Conservation (phyloP, 2,329 filamentous ascomycete genomes). For the Ceratocystis albifundus region DNA sequence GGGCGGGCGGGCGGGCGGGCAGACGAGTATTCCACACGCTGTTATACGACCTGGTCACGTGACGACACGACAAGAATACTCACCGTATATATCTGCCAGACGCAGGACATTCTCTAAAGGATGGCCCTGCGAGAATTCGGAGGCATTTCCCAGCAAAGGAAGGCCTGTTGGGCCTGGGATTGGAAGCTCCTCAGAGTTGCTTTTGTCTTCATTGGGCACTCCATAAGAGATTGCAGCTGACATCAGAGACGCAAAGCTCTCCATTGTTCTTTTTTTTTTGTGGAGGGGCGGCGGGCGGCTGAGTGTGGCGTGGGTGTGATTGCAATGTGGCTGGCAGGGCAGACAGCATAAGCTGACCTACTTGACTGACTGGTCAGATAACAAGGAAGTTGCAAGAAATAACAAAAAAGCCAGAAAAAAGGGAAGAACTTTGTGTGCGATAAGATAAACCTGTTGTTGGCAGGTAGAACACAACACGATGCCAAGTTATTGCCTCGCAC, state of each 20-base stretch:
- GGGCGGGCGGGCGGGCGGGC: no score
- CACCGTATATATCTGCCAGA: slow-evolving; percentile 56
- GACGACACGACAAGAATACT: slow-evolving; percentile 24
- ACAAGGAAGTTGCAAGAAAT: background rate
- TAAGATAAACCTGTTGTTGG: no score
- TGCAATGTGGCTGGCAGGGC: background rate
- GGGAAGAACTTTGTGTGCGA: no score
- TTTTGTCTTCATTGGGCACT: background rate
- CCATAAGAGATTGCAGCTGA: slow-evolving; percentile 7
- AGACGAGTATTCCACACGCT: background rate
- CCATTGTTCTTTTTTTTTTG: no score
- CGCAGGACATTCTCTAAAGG: slow-evolving; percentile 44
- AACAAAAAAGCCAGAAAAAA: background rate
- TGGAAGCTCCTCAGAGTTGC: slow-evolving; percentile 30
- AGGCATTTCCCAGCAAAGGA: slow-evolving; percentile 54
- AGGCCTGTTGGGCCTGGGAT: slow-evolving; percentile 55
- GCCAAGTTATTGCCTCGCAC: no score
- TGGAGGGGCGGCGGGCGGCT: no score
- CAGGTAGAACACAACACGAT: no score
- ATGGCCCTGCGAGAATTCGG: slow-evolving; percentile 49
- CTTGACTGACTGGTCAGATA: background rate
- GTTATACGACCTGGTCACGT: background rate
- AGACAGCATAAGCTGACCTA: background rate
- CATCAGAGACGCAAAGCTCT: slow-evolving; percentile 11
- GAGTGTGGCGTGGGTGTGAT: background rate